These are phyloP conservation scores for Tephrocybe sp. DNA, from an alignment of 768 basidiomycete genomes.

Conservation along the genomic window DNA sequence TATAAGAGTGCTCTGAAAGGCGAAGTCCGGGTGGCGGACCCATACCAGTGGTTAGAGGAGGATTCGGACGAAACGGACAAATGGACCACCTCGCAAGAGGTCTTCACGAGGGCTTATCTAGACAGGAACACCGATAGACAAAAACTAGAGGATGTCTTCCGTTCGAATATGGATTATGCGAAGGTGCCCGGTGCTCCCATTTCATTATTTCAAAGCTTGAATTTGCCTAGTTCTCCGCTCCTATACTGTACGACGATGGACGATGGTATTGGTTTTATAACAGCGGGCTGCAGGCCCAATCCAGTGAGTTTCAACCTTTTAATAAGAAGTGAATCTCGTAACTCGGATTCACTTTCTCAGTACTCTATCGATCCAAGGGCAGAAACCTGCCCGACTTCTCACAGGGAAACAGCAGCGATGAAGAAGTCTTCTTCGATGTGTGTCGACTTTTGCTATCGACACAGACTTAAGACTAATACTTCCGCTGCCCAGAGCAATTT, in stretches of 20 bases:
- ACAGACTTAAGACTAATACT: conserved; percentile 2
- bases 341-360: conserved; percentile 33
- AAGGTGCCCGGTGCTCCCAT: conserved; percentile 29
- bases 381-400: conserved; percentile 54
- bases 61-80: conserved; percentile 60
- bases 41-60: conserved; percentile 76
- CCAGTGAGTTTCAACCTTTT: conserved; percentile 34
- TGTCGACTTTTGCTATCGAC: conserved; percentile 16
- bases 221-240: conserved; percentile 57
- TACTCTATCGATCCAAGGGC: conserved; percentile 61
- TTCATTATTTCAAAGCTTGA: neutral
- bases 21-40: conserved; percentile 63
- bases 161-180: conserved; percentile 39
- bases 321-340: conserved; percentile 1
- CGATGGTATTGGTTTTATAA: conserved; percentile 86
- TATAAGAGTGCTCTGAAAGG: conserved; percentile 69
- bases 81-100: conserved; percentile 64
- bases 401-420: conserved; percentile 39
- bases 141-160: conserved; percentile 60
- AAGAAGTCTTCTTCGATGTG: conserved; percentile 82
- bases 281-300: conserved; percentile 73
- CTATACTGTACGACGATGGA: conserved; percentile 58
- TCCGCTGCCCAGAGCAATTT: conserved; percentile 55
- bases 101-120: conserved; percentile 58
- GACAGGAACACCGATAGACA: conserved; percentile 61